Conservation (phyloP, 192 early-diverging fungal species). For the Funneliformis mosseae region DNA sequence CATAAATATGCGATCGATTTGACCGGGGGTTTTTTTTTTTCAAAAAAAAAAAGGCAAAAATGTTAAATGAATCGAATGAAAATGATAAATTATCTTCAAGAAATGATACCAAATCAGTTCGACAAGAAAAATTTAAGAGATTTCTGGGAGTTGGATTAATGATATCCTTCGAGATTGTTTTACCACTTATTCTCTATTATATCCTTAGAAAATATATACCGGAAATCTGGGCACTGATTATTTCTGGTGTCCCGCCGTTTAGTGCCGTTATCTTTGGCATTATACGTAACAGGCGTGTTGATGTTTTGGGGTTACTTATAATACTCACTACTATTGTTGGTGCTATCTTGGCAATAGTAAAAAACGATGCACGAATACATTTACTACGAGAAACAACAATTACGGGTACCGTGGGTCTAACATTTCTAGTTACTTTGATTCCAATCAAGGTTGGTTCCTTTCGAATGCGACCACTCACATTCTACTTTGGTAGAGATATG, state of each 20-base stretch:
- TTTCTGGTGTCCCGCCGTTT: constrained; percentile 46
- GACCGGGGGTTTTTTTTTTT: too few relatives aligned
- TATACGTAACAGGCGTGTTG: constrained; percentile 34
- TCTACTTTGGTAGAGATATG: constrained; percentile 41
- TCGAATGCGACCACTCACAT: constrained; percentile 43
- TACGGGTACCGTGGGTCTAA: constrained; percentile 43
- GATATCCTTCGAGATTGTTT: background rate
- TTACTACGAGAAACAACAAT: constrained; percentile 49
- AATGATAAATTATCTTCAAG: too few relatives aligned
- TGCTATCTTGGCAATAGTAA: constrained; percentile 43
- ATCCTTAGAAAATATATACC: constrained; percentile 39
- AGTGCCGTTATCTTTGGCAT: constrained; percentile 37
- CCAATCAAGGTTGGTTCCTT: constrained; percentile 40
- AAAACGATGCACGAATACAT: constrained; percentile 46
- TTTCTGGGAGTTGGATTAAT: too few relatives aligned
- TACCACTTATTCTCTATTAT: constrained; percentile 36
- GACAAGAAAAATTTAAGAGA: too few relatives aligned
- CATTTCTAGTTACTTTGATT: constrained; percentile 45
- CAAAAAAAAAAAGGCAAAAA: too few relatives aligned
- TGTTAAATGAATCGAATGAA: too few relatives aligned
- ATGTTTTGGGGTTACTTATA: constrained; percentile 45
- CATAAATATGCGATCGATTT: too few relatives aligned
- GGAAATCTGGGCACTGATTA: constrained; percentile 37
- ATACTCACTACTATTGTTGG: constrained; percentile 45
- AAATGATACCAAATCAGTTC: too few relatives aligned